Percentiles rank a stretch among this genome's conserved stretches.
Evolutionary conservation across 331 rosid species (phyloP).

Genomic region (Cucumis variabilis): DNA sequence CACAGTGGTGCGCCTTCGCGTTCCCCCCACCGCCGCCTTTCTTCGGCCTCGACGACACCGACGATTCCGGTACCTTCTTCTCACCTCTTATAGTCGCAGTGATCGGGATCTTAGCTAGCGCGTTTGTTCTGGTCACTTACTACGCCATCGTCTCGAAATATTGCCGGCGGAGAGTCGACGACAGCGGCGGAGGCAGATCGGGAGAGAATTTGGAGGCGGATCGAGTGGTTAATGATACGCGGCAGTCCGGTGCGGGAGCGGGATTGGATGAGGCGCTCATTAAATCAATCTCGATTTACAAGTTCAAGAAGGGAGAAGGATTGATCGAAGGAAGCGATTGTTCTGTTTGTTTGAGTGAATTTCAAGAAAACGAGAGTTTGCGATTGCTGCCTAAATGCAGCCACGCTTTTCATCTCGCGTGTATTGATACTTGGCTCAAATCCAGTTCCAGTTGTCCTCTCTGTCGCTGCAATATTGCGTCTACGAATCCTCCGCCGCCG

Average conservation of each 20-base stretch:
- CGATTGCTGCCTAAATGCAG: conserved; percentile 46
- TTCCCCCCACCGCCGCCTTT: conserved; percentile 29
- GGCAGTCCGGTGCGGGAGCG: not conserved
- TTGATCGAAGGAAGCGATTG: conserved; percentile 29
- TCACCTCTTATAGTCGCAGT: conserved; percentile 26
- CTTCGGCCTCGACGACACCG: conserved; percentile 21
- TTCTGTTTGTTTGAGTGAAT: conserved; percentile 48
- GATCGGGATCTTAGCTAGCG: conserved; percentile 32
- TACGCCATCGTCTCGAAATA: conserved; percentile 29
- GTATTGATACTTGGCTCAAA: conserved; percentile 50
- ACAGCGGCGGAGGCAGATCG: not conserved
- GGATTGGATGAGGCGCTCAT: conserved; percentile 25
- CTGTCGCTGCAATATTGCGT: conserved; percentile 34
- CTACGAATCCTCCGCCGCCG: conserved; percentile 9
- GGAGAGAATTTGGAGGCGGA: not conserved
- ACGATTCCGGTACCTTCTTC: conserved; percentile 19
- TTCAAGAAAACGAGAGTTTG: conserved; percentile 45
- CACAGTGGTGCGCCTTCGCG: not conserved
- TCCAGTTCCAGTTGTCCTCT: conserved; percentile 48
- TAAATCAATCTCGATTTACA: conserved; percentile 14
- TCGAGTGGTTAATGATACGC: conserved; percentile 15
- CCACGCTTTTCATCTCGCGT: conserved; percentile 49
- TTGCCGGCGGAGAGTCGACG: conserved; percentile 14
- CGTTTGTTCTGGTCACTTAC: conserved; percentile 24
- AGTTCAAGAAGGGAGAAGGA: conserved; percentile 19